Evolutionary conservation across 1,284 basidiomycete genomes (phyloP), one percentile per base, ranked within the genome.

Genomic region (Pisolithus thermaeus): DNA sequence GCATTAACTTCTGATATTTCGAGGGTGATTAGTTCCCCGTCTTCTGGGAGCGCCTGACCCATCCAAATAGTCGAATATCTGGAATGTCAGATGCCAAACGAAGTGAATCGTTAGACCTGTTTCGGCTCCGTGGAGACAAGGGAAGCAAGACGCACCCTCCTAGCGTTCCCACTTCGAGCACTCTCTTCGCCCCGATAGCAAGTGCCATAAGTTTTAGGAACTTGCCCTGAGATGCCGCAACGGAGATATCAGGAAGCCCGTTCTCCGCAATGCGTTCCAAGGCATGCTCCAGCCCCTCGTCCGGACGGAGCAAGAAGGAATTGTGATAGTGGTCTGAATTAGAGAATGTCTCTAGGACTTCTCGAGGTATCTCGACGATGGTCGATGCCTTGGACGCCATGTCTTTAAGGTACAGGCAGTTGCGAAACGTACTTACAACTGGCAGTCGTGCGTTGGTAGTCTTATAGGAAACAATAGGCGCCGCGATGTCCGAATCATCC

Each of bases 1-100:
- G 77, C 81, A 58, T 78, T 71, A 46, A 74, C 70, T 52, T 75
- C 68, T 5, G 67, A 58, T 16, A 83, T 52, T 58, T 84, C 81
- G 4, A 78, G 60, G 1, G 70, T 72, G 36, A 72, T 58, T 18
- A 75, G 48, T 47, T 70, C 54, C 2, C 74, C 73, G 52, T 65
- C 72, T 4, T 60, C 66, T 7, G 72, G 73, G 7, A 76, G 53
- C 3, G 68, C 74, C 28, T 67, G 67, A 1, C 68, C 72, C 41
- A 76, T 62, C 71, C 73, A 75, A 50, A 75, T 73, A 2, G 72
- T 67, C 20, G 73, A 74, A 57, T 70, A 75, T 22, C 73, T 45
- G 22, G 25, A n/a, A n/a, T n/a, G n/a, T n/a, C 48, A 68, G 6
- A 9, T 2, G 11, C 25, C 25, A 20, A 28, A 8, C 3, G 36